Evolutionary conservation across 2,329 filamentous ascomycete genomes (phyloP).

Genomic region (Coniochaeta hoffmannii): DNA sequence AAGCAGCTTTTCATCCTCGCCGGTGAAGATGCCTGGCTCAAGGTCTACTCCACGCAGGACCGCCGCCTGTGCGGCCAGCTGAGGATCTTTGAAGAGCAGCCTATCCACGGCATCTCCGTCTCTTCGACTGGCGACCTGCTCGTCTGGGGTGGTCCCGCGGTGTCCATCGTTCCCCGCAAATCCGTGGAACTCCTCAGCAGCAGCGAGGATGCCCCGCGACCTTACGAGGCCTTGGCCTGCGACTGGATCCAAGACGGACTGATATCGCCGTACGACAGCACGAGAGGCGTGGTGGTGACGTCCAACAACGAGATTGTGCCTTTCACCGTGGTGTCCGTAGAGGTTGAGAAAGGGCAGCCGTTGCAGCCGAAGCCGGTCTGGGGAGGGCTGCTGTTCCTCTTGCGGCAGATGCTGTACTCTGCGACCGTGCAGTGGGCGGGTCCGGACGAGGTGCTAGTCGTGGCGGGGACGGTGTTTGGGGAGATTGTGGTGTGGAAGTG

Average conservation of each 20-base stretch:
- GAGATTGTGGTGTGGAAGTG: conserved; percentile 89
- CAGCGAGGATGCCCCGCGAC: conserved; percentile 10
- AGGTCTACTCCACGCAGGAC: conserved; percentile 36
- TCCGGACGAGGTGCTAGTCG: conserved; percentile 58
- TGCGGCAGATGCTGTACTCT: conserved; percentile 81
- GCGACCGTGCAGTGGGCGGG: conserved; percentile 64
- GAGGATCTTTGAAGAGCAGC: conserved; percentile 57
- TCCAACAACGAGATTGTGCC: conserved; percentile 77
- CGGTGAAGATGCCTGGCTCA: conserved; percentile 53
- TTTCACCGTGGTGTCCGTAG: conserved; percentile 26
- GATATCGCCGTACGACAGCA: conserved; percentile 35
- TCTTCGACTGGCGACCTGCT: conserved; percentile 33
- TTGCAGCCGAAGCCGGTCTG: conserved; percentile 27
- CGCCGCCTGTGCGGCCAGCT: conserved; percentile 31
- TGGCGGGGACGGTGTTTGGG: conserved; percentile 88
- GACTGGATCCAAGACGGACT: conserved; percentile 75
- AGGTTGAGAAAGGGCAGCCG: not conserved
- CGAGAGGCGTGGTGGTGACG: conserved; percentile 58
- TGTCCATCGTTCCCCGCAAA: conserved; percentile 30
- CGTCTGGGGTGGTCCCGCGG: conserved; percentile 66
- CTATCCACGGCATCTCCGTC: conserved; percentile 65
- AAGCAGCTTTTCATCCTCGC: conserved; percentile 39
- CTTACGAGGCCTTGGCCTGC: conserved; percentile 29
- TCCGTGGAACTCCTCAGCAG: conserved; percentile 25
- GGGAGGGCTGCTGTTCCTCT: conserved; percentile 50